These are phyloP conservation scores for Nymphaea colorata DNA, from an alignment of 164 flowering plant genomes.

Conservation along the genomic window DNA sequence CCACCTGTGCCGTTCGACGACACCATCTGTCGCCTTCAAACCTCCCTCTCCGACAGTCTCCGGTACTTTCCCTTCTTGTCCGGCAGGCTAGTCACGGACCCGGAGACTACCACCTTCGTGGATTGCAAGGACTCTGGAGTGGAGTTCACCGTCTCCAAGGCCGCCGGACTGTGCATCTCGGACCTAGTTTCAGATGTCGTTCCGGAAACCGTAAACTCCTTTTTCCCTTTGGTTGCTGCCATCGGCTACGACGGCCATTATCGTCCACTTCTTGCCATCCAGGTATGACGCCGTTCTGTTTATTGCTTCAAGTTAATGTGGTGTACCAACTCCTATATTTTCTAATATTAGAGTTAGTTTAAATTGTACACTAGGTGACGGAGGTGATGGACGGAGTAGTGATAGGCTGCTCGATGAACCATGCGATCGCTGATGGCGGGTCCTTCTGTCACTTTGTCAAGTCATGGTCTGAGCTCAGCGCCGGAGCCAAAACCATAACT, in stretches of 20 bases:
- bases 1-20: slow-evolving; percentile 8
- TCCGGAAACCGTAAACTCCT: slow-evolving; percentile 28
- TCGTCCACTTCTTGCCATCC: slow-evolving; percentile 30
- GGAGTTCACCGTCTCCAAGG: slow-evolving; percentile 27
- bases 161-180: slow-evolving; percentile 10
- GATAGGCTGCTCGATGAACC: too few relatives aligned
- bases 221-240: slow-evolving; percentile 34
- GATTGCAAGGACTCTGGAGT: slow-evolving; percentile 48
- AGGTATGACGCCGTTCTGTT: slow-evolving; percentile 10
- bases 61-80: slow-evolving; percentile 42
- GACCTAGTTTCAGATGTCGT: slow-evolving; percentile 38
- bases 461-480: too few relatives aligned
- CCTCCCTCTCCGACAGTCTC: slow-evolving; percentile 36
- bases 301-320: too few relatives aligned
- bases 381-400: too few relatives aligned
- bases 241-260: slow-evolving; percentile 44
- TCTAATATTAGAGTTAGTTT: too few relatives aligned
- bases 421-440: too few relatives aligned
- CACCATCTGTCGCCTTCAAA: slow-evolving; percentile 22
- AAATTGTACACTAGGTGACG: too few relatives aligned
- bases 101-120: slow-evolving; percentile 17
- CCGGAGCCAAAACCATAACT: too few relatives aligned
- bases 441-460: too few relatives aligned
- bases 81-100: slow-evolving; percentile 30
- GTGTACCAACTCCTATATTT: too few relatives aligned